Conservation (phyloP, 2,329 filamentous ascomycete genomes). For the Fusarium sp. region DNA sequence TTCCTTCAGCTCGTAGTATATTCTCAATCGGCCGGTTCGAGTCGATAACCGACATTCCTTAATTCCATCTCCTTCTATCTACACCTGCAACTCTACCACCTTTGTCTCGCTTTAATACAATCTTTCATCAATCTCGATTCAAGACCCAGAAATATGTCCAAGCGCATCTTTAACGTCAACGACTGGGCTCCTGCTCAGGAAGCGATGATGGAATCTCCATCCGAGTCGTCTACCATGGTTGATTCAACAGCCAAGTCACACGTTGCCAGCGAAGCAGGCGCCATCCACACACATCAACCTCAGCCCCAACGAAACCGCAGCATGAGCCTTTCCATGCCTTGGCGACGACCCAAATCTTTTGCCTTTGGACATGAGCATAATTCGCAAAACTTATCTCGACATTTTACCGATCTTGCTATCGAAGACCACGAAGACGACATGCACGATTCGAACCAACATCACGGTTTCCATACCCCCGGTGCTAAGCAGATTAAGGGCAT, state of each 20-base stretch:
- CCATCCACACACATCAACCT: constrained; percentile 6
- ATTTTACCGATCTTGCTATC: constrained; percentile 48
- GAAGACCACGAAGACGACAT: constrained; percentile 48
- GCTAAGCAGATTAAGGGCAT: constrained; percentile 59
- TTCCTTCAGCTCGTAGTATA: constrained; percentile 1
- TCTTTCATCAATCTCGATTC: not conserved
- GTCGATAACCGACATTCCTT: constrained; percentile 14
- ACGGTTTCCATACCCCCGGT: constrained; percentile 44
- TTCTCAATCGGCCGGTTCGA: not conserved
- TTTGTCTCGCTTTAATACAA: constrained; percentile 3
- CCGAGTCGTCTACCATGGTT: constrained; percentile 33
- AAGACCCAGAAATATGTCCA: constrained; percentile 46
- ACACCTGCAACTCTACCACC: not conserved
- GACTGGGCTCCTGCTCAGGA: constrained; percentile 59
- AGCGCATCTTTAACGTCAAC: constrained; percentile 53
- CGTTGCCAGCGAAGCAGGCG: constrained; percentile 14
- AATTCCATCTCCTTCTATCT: not conserved
- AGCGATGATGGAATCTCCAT: constrained; percentile 48
- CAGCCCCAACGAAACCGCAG: constrained; percentile 57
- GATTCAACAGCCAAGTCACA: constrained; percentile 21
- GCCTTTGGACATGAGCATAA: constrained; percentile 52
- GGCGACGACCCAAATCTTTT: constrained; percentile 61
- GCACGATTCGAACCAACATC: constrained; percentile 43
- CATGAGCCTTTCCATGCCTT: constrained; percentile 62
- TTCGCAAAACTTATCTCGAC: constrained; percentile 43